A percentile compares a stretch with the other conserved stretches of the same genome.
Evolutionary conservation across 2,329 filamentous ascomycete genomes (phyloP).

Genomic region (Nothomitra cinnamomea): DNA sequence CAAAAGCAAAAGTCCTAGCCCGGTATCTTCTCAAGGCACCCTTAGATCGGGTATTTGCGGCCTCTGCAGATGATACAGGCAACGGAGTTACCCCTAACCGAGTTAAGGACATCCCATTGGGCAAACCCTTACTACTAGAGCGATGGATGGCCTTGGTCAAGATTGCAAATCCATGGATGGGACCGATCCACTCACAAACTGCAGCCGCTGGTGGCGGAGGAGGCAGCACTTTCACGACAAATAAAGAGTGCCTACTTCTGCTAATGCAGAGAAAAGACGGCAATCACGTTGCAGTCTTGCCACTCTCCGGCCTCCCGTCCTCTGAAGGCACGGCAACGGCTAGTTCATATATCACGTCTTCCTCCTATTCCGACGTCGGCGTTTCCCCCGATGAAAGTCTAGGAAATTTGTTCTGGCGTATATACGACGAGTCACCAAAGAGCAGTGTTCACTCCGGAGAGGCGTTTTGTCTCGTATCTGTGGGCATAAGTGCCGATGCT

Average conservation of each 20-base stretch:
- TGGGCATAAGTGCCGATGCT: not conserved
- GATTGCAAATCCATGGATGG: slow-evolving; percentile 1
- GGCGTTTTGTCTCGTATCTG: not conserved
- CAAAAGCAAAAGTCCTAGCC: too few relatives aligned
- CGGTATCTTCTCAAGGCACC: too few relatives aligned
- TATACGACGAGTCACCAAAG: not conserved
- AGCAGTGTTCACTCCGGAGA: not conserved
- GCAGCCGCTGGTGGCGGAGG: not conserved
- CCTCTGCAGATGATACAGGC: too few relatives aligned
- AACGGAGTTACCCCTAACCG: not conserved
- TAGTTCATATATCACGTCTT: not conserved
- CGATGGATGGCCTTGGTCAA: slow-evolving; percentile 2
- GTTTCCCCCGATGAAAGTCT: too few relatives aligned
- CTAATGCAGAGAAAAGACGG: not conserved
- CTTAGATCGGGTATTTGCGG: too few relatives aligned
- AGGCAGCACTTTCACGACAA: not conserved
- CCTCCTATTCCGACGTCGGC: too few relatives aligned
- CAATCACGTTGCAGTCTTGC: not conserved
- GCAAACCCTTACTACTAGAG: not conserved
- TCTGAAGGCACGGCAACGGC: not conserved
- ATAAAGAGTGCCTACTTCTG: not conserved
- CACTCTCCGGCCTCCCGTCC: not conserved
- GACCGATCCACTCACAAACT: not conserved
- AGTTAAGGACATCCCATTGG: not conserved
- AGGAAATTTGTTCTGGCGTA: not conserved